Evolutionary conservation across 148 eudicot genomes (phyloP), one percentile per base, ranked within the genome.

Genomic region (Polygonum aviculare): DNA sequence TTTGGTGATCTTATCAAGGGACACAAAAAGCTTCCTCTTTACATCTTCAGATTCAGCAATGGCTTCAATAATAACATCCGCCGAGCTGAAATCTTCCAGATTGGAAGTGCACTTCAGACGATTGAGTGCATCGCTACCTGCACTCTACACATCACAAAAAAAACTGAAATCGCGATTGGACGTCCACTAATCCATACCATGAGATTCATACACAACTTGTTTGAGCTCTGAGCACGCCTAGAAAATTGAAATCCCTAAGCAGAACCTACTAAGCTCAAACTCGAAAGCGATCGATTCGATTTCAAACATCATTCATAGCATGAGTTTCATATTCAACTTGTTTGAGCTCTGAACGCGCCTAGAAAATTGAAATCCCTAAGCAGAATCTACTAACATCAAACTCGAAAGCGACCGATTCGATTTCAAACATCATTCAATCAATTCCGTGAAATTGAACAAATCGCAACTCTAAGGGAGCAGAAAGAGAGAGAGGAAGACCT

Each of bases 1-100:
- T 81, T 89, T 91, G n/a, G 85, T 81, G 67, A 81, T 89, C 69
- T 81, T 87, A 81, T 93, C 96, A 47, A 93, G 81, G 39, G 85
- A 77, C 69, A 74, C 75, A 77, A 93, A 91, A 55, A 93, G 71
- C 73, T 82, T 85, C 74, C 80, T 93, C 87, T 93, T 93, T 69
- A 80, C 94, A 60, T 77, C 90, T 87, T 93, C 97, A 31, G 92
- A 87, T 82, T 91, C 97, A 36, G 93, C 89, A 78, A 93, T 90
- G 33, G 98, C 98, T 88, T 93, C 98, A 75, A 93, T 82, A 4
- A 93, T 86, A 55, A 93, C 62, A 83, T 93, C 97, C 14, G 89
- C 93, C 73, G 88, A 76, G 15, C 62, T 75, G 83, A 91, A 86
- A 76, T 91, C 98, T 71, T 87, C 91, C 85, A 93, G 74, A 76